Evolutionary conservation across 1,284 basidiomycete genomes (phyloP), one percentile per base, ranked within the genome.

Genomic region (Naganishia cerealis): DNA sequence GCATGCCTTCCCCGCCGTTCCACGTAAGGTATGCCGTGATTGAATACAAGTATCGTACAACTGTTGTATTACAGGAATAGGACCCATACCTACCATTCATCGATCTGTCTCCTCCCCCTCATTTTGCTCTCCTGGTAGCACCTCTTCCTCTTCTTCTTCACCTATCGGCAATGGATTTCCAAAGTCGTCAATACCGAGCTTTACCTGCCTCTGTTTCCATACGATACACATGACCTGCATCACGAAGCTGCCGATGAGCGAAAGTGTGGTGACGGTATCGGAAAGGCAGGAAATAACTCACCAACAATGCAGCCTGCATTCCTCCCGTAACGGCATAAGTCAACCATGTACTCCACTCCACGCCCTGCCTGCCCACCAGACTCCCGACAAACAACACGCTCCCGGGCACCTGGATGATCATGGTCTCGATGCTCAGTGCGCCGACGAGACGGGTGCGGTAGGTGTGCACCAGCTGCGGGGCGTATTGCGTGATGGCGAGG

Each of bases 391-490:
- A 97, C 46, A 94, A 79, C 24, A 92, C 83, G 0, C 90, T 90
- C 2, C 95, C 95, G 0, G 95, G 95, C 8, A 88, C 92, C 80
- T 99, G 94, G 26, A 99, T 89, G 55, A 72, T 63, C 95, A 99
- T 97, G 86, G 92, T 96, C 1, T 88, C 89, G 71, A 98, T 90
- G 73, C 90, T 94, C 26, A 98, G 83, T 0, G 93, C 92, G 12
- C 94, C 94, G 9, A 98, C 94, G 8, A 94, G 85, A 74, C 88
- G 88, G 46, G 86, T 82, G 8, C 82, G 81, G 73, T 89, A 93
- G 1, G 94, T 98, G 73, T 90, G 87, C 29, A 85, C 74, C 48
- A 98, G 85, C 78, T 98, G 94, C 0, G 94, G 94, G 0, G 88
- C 84, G 75, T 96, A 97, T 79, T 98, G 94, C 24, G 90, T 82